Conservation (phyloP, 345 rosid genomes). For the Cochlearia excelsa region DNA sequence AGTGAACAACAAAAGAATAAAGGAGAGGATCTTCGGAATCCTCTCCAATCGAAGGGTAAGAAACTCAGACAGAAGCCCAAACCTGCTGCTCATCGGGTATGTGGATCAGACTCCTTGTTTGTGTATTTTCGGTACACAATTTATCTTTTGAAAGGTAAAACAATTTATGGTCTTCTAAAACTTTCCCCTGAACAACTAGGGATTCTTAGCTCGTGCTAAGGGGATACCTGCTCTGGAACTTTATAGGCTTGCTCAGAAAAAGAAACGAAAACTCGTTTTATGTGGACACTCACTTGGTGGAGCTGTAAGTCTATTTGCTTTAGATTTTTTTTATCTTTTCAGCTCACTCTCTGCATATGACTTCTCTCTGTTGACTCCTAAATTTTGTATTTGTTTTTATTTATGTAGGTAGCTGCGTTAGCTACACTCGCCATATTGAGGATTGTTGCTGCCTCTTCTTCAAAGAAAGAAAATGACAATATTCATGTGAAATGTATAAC, state of each 20-base stretch:
- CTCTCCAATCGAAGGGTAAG: conserved; percentile 54
- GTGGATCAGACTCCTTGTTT: background rate
- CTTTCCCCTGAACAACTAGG: conserved; percentile 42
- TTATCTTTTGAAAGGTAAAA: background rate
- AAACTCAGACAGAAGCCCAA: conserved; percentile 55
- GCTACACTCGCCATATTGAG: conserved; percentile 97
- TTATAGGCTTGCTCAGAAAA: conserved; percentile 92
- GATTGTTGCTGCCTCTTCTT: conserved; percentile 75
- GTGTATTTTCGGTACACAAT: conserved; percentile 10
- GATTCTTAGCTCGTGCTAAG: conserved; percentile 95
- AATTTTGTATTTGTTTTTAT: conserved; percentile 11
- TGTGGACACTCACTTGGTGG: conserved; percentile 99
- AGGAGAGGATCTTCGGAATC: conserved; percentile 43
- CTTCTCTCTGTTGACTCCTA: conserved; percentile 12
- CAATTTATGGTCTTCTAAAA: background rate
- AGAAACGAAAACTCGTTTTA: conserved; percentile 82
- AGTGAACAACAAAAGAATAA: conserved; percentile 45
- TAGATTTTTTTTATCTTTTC: conserved; percentile 1
- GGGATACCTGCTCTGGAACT: conserved; percentile 97
- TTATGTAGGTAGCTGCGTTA: conserved; percentile 77
- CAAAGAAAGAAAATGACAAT: conserved; percentile 61
- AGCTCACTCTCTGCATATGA: conserved; percentile 17
- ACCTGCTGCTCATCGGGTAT: conserved; percentile 98
- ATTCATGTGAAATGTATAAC: conserved; percentile 88
- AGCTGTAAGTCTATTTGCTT: conserved; percentile 58